These are phyloP conservation scores for Phellopilus nigrolimitatus DNA, from an alignment of 1,284 basidiomycete species.

Conservation along the genomic window DNA sequence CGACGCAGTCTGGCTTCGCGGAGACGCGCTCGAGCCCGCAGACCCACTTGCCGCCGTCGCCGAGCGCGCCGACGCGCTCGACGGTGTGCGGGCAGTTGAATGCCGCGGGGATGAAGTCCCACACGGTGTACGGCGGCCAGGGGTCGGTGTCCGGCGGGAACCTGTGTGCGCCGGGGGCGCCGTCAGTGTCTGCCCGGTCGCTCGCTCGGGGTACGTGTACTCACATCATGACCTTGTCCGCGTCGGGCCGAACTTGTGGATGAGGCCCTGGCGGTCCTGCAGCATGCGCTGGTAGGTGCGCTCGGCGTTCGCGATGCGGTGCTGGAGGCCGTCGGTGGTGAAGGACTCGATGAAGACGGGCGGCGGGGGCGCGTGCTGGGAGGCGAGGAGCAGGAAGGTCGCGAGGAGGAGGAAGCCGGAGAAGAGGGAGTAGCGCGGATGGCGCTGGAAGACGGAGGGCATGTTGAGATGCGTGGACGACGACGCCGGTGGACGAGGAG, in stretches of 20 bases:
- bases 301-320: constrained; percentile 15
- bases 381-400: constrained; percentile 20
- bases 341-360: constrained; percentile 7
- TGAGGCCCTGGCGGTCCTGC: constrained; percentile 17
- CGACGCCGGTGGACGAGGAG: not conserved
- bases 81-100: constrained; percentile 43
- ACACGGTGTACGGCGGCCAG: constrained; percentile 22
- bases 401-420: constrained; percentile 18
- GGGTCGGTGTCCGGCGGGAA: constrained; percentile 21
- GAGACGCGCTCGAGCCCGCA: constrained; percentile 43
- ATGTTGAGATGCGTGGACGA: constrained; percentile 14
- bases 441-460: constrained; percentile 20
- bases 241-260: constrained; percentile 23
- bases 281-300: constrained; percentile 20
- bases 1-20: constrained; percentile 39
- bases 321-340: constrained; percentile 4
- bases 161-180: constrained; percentile 1
- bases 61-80: constrained; percentile 42
- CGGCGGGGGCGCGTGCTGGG: constrained; percentile 18
- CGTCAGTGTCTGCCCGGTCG: not conserved
- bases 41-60: constrained; percentile 51
- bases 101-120: constrained; percentile 48
- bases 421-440: constrained; percentile 20
- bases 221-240: constrained; percentile 18
- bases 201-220: not conserved